A percentile compares a stretch with the other conserved stretches of the same genome.
Evolutionary conservation across 352 stramenopile genomes (phyloP).

Genomic region (Phytopythium cucurbitacearum): DNA sequence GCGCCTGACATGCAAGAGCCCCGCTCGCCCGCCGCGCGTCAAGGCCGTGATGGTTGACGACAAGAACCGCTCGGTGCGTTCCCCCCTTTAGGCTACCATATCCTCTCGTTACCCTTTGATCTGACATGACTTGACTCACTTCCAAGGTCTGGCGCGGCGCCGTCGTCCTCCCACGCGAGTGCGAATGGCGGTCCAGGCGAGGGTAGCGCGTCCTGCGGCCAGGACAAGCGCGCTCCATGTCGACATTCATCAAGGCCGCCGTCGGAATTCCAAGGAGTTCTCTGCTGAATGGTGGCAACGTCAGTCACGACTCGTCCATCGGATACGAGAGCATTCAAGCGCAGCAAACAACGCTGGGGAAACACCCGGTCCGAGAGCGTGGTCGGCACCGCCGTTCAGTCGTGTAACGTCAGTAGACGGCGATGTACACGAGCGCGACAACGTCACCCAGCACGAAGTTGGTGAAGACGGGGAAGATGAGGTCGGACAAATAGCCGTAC

Average conservation of each 20-base stretch:
- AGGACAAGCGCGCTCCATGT: too few species aligned
- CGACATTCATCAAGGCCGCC: too few species aligned
- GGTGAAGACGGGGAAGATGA: conserved; percentile 42
- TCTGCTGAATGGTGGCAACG: too few species aligned
- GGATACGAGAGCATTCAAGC: too few species aligned
- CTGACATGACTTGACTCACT: background rate
- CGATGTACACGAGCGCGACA: conserved; percentile 25
- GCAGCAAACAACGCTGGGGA: too few species aligned
- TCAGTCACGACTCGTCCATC: too few species aligned
- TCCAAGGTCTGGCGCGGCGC: background rate
- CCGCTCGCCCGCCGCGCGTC: conserved; percentile 37
- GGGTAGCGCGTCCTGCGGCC: too few species aligned
- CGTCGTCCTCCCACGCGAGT: background rate
- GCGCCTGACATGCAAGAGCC: conserved; percentile 58
- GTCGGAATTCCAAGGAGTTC: too few species aligned
- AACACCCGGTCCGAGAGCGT: too few species aligned
- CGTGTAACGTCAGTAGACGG: conserved; percentile 30
- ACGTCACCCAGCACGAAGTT: conserved; percentile 35
- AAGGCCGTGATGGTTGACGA: conserved; percentile 51
- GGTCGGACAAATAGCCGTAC: conserved; percentile 34
- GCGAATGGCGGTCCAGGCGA: background rate
- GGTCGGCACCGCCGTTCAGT: conserved; percentile 18
- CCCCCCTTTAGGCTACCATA: conserved; percentile 9
- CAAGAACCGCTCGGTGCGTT: conserved; percentile 14
- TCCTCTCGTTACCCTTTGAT: conserved; percentile 1